phyloP scores from a whole-genome alignment of 2,329 filamentous ascomycete species.

The Hawksworthiomyces lignivorus region DNA sequence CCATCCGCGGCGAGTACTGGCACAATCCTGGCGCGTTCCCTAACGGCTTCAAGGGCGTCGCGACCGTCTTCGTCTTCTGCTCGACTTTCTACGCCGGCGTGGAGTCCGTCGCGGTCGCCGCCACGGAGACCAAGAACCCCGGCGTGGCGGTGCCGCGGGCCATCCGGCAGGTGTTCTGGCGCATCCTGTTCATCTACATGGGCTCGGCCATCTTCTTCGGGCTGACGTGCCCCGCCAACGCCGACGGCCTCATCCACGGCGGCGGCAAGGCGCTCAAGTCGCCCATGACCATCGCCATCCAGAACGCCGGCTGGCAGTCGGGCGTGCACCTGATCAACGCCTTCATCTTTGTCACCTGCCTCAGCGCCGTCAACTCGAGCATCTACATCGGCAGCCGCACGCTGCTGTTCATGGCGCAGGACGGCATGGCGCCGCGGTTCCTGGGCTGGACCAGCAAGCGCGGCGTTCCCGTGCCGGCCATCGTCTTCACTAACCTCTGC shows the following conservation, averaged over 20 bases:
- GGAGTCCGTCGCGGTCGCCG: constrained; percentile 54
- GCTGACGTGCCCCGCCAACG: constrained; percentile 64
- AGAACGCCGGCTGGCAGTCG: constrained; percentile 64
- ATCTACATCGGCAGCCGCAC: constrained; percentile 74
- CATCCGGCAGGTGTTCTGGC: constrained; percentile 54
- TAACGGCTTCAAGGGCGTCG: constrained; percentile 59
- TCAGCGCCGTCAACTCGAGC: constrained; percentile 65
- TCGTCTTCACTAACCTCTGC: constrained; percentile 63
- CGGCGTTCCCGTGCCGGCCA: constrained; percentile 53
- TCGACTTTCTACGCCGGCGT: constrained; percentile 65
- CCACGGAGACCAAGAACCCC: constrained; percentile 53
- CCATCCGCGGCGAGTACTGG: constrained; percentile 66
- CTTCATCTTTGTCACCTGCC: constrained; percentile 65
- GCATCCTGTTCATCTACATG: constrained; percentile 58
- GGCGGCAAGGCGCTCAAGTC: constrained; percentile 58
- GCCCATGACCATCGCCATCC: constrained; percentile 66
- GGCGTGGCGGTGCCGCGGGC: constrained; percentile 47
- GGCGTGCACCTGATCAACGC: constrained; percentile 73
- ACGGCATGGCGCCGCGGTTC: constrained; percentile 61
- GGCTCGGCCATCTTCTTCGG: constrained; percentile 68
- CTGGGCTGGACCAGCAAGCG: constrained; percentile 59
- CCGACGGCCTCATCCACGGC: constrained; percentile 53
- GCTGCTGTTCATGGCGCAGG: constrained; percentile 67
- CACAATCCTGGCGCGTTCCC: constrained; percentile 61
- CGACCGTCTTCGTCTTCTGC: constrained; percentile 61